Conservation (phyloP, 257 asterid species). For the Solanum peruvianum region DNA sequence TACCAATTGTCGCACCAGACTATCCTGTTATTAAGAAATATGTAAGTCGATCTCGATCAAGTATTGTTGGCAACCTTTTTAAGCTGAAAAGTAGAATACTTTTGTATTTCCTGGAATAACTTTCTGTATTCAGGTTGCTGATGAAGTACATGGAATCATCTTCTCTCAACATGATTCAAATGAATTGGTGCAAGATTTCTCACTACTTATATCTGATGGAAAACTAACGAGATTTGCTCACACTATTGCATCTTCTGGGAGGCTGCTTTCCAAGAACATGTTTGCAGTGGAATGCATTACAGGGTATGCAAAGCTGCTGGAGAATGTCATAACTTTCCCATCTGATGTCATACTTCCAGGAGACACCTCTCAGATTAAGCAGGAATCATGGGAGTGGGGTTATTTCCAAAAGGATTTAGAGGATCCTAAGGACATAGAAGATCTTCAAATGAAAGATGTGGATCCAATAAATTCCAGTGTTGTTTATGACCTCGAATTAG, state of each 20-base stretch:
- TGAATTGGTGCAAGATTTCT: constrained; percentile 51
- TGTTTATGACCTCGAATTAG: constrained; percentile 63
- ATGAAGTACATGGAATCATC: constrained; percentile 78
- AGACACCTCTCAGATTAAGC: constrained; percentile 45
- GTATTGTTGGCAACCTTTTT: constrained; percentile 8
- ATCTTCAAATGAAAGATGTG: constrained; percentile 20
- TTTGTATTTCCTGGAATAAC: constrained; percentile 2
- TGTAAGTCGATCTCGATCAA: constrained; percentile 36
- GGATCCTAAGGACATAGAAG: constrained; percentile 19
- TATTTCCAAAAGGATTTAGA: constrained; percentile 42
- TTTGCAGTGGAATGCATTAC: constrained; percentile 67
- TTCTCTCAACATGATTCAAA: constrained; percentile 49
- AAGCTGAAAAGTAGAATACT: not conserved
- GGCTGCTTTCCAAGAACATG: constrained; percentile 73
- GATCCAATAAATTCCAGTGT: constrained; percentile 36
- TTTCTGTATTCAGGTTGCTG: constrained; percentile 48
- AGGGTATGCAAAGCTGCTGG: constrained; percentile 60
- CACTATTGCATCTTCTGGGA: constrained; percentile 67
- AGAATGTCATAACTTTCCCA: constrained; percentile 68
- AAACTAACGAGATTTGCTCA: constrained; percentile 54
- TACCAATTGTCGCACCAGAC: constrained; percentile 79
- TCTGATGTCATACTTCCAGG: constrained; percentile 79
- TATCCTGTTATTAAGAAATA: constrained; percentile 53
- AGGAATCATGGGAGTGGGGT: constrained; percentile 70
- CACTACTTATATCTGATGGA: constrained; percentile 56